Conservation (phyloP, 2,329 filamentous ascomycete genomes). For the Colletotrichum sp. region DNA sequence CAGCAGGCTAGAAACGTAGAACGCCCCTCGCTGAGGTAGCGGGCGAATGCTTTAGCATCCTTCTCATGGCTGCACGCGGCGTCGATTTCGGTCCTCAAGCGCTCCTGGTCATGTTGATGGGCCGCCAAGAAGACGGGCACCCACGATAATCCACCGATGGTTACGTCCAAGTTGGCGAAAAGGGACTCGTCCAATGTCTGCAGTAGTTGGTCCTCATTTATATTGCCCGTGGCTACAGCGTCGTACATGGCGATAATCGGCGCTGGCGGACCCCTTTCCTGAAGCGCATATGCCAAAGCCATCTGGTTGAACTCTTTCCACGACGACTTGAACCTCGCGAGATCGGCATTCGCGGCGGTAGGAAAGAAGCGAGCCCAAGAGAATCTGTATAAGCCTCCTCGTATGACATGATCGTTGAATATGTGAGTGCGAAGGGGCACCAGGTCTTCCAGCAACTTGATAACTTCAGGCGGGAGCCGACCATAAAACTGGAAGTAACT, state of each 20-base stretch:
- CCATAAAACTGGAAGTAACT: not conserved
- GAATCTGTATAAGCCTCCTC: not conserved
- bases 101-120: constrained; percentile 33
- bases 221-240: not conserved
- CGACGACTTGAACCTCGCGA: not conserved
- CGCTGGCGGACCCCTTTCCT: not conserved
- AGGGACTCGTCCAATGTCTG: constrained; percentile 53
- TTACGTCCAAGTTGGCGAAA: constrained; percentile 53
- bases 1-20: constrained; percentile 35
- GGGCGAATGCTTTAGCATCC: not conserved
- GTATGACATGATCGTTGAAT: not conserved
- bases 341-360: not conserved
- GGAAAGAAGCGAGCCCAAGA: not conserved
- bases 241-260: not conserved
- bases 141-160: constrained; percentile 46
- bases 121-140: constrained; percentile 45
- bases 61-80: not conserved
- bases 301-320: not conserved
- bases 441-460: not conserved
- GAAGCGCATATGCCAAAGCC: not conserved
- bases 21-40: constrained; percentile 28
- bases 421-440: not conserved
- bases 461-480: not conserved
- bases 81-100: constrained; percentile 31
- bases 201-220: constrained; percentile 27